Conservation (phyloP, 176 grass and related monocot genomes). For the Carex parvula region DNA sequence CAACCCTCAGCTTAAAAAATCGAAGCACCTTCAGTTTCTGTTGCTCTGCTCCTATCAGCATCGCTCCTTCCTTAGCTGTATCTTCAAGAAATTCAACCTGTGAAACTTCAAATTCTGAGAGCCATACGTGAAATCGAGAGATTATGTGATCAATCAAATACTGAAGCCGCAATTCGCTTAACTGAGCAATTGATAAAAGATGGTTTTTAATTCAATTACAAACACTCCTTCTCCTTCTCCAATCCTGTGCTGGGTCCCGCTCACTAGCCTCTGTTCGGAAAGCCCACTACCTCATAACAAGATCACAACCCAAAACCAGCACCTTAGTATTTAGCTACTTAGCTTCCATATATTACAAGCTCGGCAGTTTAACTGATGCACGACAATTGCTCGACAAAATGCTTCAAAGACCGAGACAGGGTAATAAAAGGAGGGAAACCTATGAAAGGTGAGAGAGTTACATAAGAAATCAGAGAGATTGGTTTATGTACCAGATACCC, state of each 20-base stretch:
- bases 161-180: conserved; percentile 36
- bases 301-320: background rate
- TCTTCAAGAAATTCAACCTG: background rate
- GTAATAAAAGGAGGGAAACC: conserved; percentile 52
- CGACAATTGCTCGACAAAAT: conserved; percentile 35
- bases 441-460: conserved; percentile 62
- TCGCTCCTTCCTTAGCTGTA: background rate
- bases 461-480: conserved; percentile 59
- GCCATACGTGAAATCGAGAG: conserved; percentile 8
- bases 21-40: background rate
- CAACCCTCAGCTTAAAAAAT: background rate
- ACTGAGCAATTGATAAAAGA: conserved; percentile 40
- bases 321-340: conserved; percentile 31
- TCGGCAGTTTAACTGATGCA: conserved; percentile 45
- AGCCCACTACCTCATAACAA: conserved; percentile 40
- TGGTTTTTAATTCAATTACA: conserved; percentile 18
- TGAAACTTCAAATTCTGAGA: background rate
- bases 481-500: conserved; percentile 85
- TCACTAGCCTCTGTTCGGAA: conserved; percentile 44
- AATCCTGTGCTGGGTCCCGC: conserved; percentile 34
- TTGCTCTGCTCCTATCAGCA: background rate
- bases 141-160: conserved; percentile 26
- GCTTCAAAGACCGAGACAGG: background rate
- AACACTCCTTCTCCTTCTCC: conserved; percentile 34
- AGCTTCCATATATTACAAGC: conserved; percentile 58